Conservation (phyloP, 495 filamentous ascomycete species). For the Xylaria acuta region DNA sequence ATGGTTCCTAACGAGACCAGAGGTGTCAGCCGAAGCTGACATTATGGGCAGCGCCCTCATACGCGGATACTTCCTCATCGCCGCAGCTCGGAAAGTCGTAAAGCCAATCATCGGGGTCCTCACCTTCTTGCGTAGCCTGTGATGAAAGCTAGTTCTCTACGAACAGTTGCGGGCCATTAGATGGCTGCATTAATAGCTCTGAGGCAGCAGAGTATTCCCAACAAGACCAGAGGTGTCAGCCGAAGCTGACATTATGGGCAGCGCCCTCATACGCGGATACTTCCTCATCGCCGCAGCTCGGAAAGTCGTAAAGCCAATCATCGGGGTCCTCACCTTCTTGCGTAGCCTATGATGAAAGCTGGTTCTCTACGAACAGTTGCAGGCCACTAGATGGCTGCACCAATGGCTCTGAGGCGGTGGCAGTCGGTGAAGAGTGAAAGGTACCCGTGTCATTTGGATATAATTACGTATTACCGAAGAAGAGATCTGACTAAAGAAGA, state of each 20-base stretch:
- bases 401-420: background rate
- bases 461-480: background rate
- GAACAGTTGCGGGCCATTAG: background rate
- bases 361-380: background rate
- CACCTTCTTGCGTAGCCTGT: background rate
- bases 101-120: background rate
- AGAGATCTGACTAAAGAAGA: constrained; percentile 1
- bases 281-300: background rate
- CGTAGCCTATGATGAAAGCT: background rate
- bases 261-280: background rate
- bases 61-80: background rate
- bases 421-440: background rate
- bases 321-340: background rate
- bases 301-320: background rate
- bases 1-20: background rate
- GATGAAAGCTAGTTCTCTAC: background rate
- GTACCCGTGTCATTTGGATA: background rate
- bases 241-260: too few species aligned
- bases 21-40: background rate
- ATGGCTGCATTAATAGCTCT: background rate
- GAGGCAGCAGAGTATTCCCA: too few species aligned
- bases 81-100: background rate
- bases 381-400: background rate
- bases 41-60: background rate
- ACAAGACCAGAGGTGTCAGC: too few species aligned